Base-by-base conservation (phyloP, 495 filamentous ascomycete genomes). In the Gamarada debralockiae region DNA sequence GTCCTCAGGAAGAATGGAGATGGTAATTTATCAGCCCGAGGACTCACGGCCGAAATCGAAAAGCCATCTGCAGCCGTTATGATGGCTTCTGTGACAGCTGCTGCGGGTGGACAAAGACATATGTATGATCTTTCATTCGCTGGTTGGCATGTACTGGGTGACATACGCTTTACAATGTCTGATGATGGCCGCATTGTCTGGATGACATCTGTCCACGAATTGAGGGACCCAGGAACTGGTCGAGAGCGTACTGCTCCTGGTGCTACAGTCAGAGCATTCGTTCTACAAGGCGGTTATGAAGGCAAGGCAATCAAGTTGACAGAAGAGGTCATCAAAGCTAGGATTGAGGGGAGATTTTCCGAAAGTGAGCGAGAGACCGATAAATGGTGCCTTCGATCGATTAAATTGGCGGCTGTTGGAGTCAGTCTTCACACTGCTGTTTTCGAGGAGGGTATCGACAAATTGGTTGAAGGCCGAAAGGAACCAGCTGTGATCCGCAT, bases 301-400 rank as follows among this genome's bases (percentile, higher is more conserved):
- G 86, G 85, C 10, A 92, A 79, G 56, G 87, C 87, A 5, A 70
- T 72, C 40, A 85, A 86, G 37, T 82, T 89, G 60, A 82, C 82
- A 7, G 93, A 98, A 70, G 93, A 98, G 55, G 75, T 96, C 21
- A 78, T 81, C 20, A 92, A 89, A 67, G 92, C 92, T 9, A 82
- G 83, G 52, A 84, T 96, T 46, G 92, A 96, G 66, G 86, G 83
- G 7, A 78, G 93, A 33, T 92, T 90, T 60, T 67, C 87, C 2
- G 89, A 95, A 58, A 67, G 70, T 21, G 86, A 93, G 73, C 78
- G 90, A 49, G 87, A 96, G 67, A 80, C 82, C 41, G 75, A 81
- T 22, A 84, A 83, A 58, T 96, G 90, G 90, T 82, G 86, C 21
- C 72, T 95, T 10, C 79, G 89, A 20, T 84, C 80, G 18, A 76